These are phyloP conservation scores for Trametes gibbosa DNA, from an alignment of 768 basidiomycete genomes.

Conservation along the genomic window DNA sequence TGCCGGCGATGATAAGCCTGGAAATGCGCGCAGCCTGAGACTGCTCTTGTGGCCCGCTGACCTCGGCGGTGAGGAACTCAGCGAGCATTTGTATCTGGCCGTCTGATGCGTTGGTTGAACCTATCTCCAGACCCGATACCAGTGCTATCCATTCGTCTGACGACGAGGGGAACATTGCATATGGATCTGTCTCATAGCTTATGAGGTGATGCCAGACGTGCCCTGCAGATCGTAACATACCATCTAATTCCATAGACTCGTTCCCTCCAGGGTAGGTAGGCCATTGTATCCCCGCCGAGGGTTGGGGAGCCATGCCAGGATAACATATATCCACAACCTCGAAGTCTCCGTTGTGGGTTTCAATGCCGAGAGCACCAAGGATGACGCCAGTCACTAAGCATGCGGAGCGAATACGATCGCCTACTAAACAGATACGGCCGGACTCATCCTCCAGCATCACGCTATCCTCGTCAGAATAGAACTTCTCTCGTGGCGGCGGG, in stretches of 20 bases:
- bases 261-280: conserved; percentile 1
- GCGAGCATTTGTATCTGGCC: conserved; percentile 82
- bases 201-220: too few species aligned
- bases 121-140: conserved; percentile 83
- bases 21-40: conserved; percentile 68
- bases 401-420: conserved; percentile 58
- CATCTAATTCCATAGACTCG: conserved; percentile 69
- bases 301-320: conserved; percentile 76
- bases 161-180: conserved; percentile 8
- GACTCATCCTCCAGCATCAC: conserved; percentile 96
- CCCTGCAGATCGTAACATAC: conserved; percentile 35
- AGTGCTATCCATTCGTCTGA: conserved; percentile 79
- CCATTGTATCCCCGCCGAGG: conserved; percentile 26
- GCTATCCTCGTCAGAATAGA: conserved; percentile 72
- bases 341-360: conserved; percentile 87
- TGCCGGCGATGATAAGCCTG: conserved; percentile 85
- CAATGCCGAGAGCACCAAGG: conserved; percentile 85
- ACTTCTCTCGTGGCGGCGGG: conserved; percentile 73
- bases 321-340: conserved; percentile 89
- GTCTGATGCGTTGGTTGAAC: conserved; percentile 57
- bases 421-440: conserved; percentile 86
- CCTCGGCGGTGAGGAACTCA: conserved; percentile 87
- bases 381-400: conserved; percentile 89
- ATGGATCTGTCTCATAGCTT: not conserved
- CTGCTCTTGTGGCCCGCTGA: conserved; percentile 67